Base-by-base conservation (phyloP, 257 asterid species). In the Nicotiana tomentosiformis region DNA sequence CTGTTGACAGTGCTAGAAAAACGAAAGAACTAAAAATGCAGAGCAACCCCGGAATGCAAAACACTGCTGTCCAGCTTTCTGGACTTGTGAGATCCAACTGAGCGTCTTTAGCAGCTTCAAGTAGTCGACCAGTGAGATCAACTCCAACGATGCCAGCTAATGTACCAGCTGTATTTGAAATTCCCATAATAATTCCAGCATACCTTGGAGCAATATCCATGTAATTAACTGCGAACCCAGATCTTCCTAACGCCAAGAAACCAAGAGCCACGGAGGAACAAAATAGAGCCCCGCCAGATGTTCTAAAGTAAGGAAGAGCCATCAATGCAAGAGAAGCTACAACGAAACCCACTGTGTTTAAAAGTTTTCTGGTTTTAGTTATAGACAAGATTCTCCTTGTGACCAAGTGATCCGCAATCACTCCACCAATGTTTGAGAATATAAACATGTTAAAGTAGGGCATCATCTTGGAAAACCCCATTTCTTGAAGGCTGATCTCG, bases 401-500 rank as follows among this genome's bases (percentile, higher is more conserved):
- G 61, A 95, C 90, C 78, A 95, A 86, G 85, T 90, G 91, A 87
- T 95, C 99, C 0, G 99, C 99, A 11, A 90, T 83, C 83, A 92
- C 95, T 11, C 99, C 99, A 49, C 98, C 99, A 64, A 95, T 87
- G 83, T 93, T 95, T 39, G 98, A 93, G 93, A 92, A 95, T 26
- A 95, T 9, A 84, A 95, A 93, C 98, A 95, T 95, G 91, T 92
- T 93, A 35, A 93, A 83, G 66, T 93, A 95, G 51, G 98, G 98
- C 88, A 95, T 84, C 99, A 95, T 95, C 87, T 93, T 95, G 6
- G 99, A 95, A 66, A 97, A 93, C 3, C 99, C 99, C 99, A 95
- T 95, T 66, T 95, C 97, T 82, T 93, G 95, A 77, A 95, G 98
- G 78, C 99, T 92, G 49, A 86, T 90, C 88, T 88, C 88, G 70